Evolutionary conservation across 208 protist genomes (phyloP).

Genomic region (Trypanosoma theileri): DNA sequence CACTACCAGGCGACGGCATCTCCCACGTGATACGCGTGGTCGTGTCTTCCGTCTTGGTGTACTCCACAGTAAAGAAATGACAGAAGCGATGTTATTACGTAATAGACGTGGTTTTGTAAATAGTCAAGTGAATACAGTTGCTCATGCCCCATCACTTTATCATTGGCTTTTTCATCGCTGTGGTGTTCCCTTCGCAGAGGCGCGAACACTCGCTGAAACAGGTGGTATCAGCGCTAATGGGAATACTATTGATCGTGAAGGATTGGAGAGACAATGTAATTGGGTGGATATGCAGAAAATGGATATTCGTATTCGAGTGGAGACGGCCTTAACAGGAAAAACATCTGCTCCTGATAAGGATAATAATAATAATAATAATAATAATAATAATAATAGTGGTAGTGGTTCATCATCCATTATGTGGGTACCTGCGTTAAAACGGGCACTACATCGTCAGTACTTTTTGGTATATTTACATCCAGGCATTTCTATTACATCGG

Average conservation of each 20-base stretch:
- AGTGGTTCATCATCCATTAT: background rate
- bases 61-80: slow-evolving; percentile 72
- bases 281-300: slow-evolving; percentile 73
- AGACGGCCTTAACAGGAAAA: slow-evolving; percentile 8
- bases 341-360: slow-evolving; percentile 6
- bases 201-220: slow-evolving; percentile 40
- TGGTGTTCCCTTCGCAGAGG: slow-evolving; percentile 80
- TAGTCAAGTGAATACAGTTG: slow-evolving; percentile 79
- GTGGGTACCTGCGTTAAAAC: slow-evolving; percentile 83
- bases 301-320: slow-evolving; percentile 68
- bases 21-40: slow-evolving; percentile 48
- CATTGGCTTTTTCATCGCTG: slow-evolving; percentile 90
- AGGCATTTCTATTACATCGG: slow-evolving; percentile 71
- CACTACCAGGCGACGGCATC: slow-evolving; percentile 32
- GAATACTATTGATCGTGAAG: slow-evolving; percentile 39
- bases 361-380: slow-evolving; percentile 10
- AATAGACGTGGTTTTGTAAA: slow-evolving; percentile 83
- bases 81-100: slow-evolving; percentile 46
- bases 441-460: slow-evolving; percentile 81
- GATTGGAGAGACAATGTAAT: slow-evolving; percentile 75
- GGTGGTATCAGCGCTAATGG: slow-evolving; percentile 64
- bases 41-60: slow-evolving; percentile 75
- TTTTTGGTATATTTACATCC: slow-evolving; percentile 60
- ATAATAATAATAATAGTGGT: background rate
- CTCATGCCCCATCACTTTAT: slow-evolving; percentile 82